Evolutionary conservation across 75 land plant species (phyloP), one percentile per base, ranked within the genome.

Genomic region (Cunninghamia lanceolata): DNA sequence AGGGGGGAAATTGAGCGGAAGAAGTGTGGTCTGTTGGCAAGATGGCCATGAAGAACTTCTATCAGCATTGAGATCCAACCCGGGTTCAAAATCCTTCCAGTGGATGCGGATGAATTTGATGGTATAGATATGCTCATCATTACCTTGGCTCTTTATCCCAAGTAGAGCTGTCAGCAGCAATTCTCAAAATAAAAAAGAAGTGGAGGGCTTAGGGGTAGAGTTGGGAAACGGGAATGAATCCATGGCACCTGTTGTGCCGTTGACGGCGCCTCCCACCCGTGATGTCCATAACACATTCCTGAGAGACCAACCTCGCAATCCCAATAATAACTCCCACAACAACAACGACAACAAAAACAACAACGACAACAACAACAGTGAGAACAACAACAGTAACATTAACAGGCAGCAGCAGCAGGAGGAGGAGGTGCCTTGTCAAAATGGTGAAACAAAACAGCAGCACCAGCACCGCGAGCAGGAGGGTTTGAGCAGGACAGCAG

Each of bases 231-330:
- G 82, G 82, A 80, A 80, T 80, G 82, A 80, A 80, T 80, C 28
- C 32, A 80, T 80, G 82, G 82, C 82, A n/a, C 30, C 82, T 80
- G 50, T 80, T n/a, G 47, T 39, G 82, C 32, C 50, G 43, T 43
- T 80, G 50, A 47, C 46, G 82, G 82, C 82, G 14, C 82, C 82
- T 28, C 82, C 47, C 32, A 45, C 82, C 46, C 50, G 45, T n/a
- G 46, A 42, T 79, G 82, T 43, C 46, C 82, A 42, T 28, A 79
- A 79, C 32, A 17, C 82, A 28, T 80, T 80, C 47, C 19, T 79
- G 82, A 79, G 82, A 79, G 82, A 79, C 2, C 46, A 79, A 4
- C 14, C 82, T 32, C 15, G 32, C 36, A 10, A 71, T 71, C 35
- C 36, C 1, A 77, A 77, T 38, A 21, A 38, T 39, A 39, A 21